phyloP scores from a whole-genome alignment of 176 grass and related monocot species.

The Oryza nivara region DNA sequence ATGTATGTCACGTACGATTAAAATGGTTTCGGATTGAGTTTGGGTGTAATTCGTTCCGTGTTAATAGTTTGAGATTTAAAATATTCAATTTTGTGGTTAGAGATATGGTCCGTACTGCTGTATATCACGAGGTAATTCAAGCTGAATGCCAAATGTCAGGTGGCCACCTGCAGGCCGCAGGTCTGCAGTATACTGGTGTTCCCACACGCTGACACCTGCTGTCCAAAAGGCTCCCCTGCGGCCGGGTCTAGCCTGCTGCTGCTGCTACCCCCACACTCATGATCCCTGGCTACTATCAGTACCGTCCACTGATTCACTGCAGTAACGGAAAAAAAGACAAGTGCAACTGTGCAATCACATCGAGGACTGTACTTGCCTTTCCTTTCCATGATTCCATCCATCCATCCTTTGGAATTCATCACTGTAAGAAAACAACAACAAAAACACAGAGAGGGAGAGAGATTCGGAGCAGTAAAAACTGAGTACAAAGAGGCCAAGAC shows the following conservation, averaged over 20 bases:
- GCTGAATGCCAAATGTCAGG: background rate
- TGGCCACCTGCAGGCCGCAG: background rate
- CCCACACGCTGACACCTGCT: background rate
- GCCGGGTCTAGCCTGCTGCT: background rate
- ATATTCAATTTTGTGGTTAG: no score
- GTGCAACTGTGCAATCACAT: slow-evolving; percentile 15
- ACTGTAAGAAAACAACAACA: background rate
- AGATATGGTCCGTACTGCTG: no score
- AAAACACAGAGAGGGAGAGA: background rate
- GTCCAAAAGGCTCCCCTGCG: background rate
- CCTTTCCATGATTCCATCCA: background rate
- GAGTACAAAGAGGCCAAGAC: background rate
- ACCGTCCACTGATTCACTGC: background rate
- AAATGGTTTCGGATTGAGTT: no score
- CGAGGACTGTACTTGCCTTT: slow-evolving; percentile 7
- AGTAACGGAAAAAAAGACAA: slow-evolving; percentile 21
- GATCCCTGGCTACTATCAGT: background rate
- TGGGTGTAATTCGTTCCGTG: no score
- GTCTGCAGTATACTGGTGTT: background rate
- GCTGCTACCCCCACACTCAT: background rate
- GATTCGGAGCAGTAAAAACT: background rate
- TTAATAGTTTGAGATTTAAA: no score
- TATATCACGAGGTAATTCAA: no score
- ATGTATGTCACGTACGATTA: no score
- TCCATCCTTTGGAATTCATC: background rate